A percentile compares a stretch with the other conserved stretches of the same genome.
Evolutionary conservation across 75 land plant species (phyloP).

Genomic region (Isoetes taiwanensis): DNA sequence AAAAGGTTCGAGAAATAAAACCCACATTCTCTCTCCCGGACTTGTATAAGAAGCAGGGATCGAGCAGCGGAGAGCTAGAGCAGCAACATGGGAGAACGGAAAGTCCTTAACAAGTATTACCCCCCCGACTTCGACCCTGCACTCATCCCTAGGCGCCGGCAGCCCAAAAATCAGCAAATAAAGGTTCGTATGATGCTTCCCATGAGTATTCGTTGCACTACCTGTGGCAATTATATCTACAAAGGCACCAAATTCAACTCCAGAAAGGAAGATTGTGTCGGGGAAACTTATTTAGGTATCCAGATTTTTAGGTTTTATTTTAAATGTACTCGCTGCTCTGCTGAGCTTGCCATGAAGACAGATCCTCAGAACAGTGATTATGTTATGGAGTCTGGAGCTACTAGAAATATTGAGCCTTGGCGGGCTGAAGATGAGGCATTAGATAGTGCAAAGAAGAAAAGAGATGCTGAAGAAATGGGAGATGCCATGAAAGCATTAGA

Average conservation of each 20-base stretch:
- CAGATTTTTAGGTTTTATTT: constrained; percentile 8
- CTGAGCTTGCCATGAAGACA: constrained; percentile 9
- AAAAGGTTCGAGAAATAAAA: too few relatives aligned
- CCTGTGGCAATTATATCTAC: constrained; percentile 4
- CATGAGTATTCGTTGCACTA: neutral
- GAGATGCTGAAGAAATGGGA: constrained; percentile 38
- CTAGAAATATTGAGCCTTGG: constrained; percentile 94
- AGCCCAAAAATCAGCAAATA: neutral
- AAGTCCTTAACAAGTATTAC: constrained; percentile 10
- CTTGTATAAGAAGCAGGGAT: too few relatives aligned
- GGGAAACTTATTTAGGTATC: constrained; percentile 8
- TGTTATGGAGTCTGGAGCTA: constrained; percentile 8
- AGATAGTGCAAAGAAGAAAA: constrained; percentile 55
- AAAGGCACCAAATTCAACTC: constrained; percentile 9
- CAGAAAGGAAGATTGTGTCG: neutral
- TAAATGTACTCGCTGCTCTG: neutral
- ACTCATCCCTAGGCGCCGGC: neutral
- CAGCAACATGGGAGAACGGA: neutral
- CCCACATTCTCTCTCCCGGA: too few relatives aligned
- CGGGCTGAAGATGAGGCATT: constrained; percentile 70
- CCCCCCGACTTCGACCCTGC: constrained; percentile 7
- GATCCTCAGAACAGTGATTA: constrained; percentile 7
- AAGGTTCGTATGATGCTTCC: constrained; percentile 4
- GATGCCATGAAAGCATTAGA: constrained; percentile 5
- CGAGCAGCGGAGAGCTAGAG: too few relatives aligned